Percentiles rank a stretch among this genome's conserved stretches.
Evolutionary conservation across 2,329 filamentous ascomycete genomes (phyloP).

Genomic region (Colletotrichum cordylinicola): DNA sequence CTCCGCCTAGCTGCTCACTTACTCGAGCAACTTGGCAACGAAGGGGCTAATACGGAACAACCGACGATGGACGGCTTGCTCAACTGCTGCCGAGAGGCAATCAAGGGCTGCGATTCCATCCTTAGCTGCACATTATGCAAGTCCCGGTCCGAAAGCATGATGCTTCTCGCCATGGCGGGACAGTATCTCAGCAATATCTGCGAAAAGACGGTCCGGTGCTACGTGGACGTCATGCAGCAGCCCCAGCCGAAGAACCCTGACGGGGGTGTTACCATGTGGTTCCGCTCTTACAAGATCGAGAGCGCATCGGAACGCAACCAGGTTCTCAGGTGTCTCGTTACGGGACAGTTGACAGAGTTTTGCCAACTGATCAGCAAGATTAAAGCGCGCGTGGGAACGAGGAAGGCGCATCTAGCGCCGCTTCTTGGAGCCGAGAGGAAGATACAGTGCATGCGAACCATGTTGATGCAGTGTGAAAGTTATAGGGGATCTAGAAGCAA

Average conservation of each 20-base stretch:
- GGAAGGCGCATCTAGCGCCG: not conserved
- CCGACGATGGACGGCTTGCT: not conserved
- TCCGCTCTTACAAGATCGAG: not conserved
- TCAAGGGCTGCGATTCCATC: conserved; percentile 1
- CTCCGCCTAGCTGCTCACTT: not conserved
- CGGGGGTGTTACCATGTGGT: not conserved
- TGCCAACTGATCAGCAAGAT: not conserved
- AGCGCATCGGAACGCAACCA: not conserved
- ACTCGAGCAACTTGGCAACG: not conserved
- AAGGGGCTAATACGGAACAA: not conserved
- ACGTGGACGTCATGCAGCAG: not conserved
- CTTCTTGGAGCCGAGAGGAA: not conserved
- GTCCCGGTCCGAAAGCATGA: conserved; percentile 2
- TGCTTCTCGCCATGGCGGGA: not conserved
- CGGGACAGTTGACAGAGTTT: not conserved
- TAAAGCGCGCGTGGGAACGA: not conserved
- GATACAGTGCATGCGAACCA: not conserved
- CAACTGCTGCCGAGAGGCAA: not conserved
- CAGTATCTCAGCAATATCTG: conserved; percentile 8
- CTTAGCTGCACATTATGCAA: not conserved
- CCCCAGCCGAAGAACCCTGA: not conserved
- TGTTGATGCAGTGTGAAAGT: not conserved
- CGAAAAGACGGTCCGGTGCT: conserved; percentile 3
- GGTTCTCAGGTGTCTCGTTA: not conserved
- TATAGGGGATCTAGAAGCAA: not conserved